Evolutionary conservation across 345 rosid species (phyloP), one percentile per base, ranked within the genome.

Genomic region (Gossypium sturtianum): DNA sequence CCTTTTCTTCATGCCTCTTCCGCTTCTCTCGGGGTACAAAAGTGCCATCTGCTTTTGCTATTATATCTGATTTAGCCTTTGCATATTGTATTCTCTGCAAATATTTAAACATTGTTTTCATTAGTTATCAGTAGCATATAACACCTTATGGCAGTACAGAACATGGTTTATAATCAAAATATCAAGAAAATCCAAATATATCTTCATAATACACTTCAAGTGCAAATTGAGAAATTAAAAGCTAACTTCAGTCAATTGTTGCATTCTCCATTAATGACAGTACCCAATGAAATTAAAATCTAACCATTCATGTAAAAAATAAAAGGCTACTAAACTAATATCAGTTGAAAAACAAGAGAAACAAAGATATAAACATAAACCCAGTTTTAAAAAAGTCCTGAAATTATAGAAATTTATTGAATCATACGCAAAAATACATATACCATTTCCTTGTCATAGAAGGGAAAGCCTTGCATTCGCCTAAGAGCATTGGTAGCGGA

Each of bases 21-120:
- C 97, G 75, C 69, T 93, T 96, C 87, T 96, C 98, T 38, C 97
- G 89, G 29, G 97, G 98, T 80, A 90, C 97, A 87, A 96, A 96
- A 2, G 97, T 90, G 59, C 99, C 99, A 86, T 96, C 98, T 5
- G 98, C 97, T 84, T 91, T 96, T 58, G 99, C 89, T 74, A 96
- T 75, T 71, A 93, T 80, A 84, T 96, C 99, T 56, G 98, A 93
- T 78, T 96, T 96, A 4, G 97, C 84, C 84, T 93, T 93, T 25
- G 98, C 98, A 83, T 79, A 93, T 76, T 90, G 97, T 82, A 96
- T 90, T 83, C 97, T 93, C 99, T 95, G 86, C 68, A 62, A 68
- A 47, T 15, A 57, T 62, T 52, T n/a, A 70, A 25, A 80, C 8
- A 75, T 22, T 4, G 1, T 68, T 22, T 61, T 57, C 68, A 74